phyloP scores from a whole-genome alignment of 202 grass and related monocot species.

The Brachypodium distachyon region DNA sequence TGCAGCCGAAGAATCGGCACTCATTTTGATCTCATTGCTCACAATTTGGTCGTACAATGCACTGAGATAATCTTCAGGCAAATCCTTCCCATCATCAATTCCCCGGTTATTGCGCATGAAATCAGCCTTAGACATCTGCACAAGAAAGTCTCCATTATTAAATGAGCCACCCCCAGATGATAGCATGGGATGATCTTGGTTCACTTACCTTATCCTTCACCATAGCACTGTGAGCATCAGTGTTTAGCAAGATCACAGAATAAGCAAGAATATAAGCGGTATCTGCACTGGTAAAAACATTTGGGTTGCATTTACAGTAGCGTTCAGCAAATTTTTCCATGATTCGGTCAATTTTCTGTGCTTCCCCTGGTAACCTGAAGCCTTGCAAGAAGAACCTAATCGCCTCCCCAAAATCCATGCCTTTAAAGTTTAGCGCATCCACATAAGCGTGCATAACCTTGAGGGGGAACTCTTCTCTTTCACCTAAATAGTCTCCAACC shows the following conservation, averaged over 20 bases:
- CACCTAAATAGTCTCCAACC: conserved; percentile 94
- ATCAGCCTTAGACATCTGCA: conserved; percentile 94
- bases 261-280: conserved; percentile 98
- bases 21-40: conserved; percentile 99
- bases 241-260: conserved; percentile 95
- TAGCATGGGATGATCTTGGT: not conserved
- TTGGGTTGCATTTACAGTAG: conserved; percentile 89
- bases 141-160: conserved; percentile 16
- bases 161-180: not conserved
- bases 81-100: conserved; percentile 93
- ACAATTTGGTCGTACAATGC: conserved; percentile 88
- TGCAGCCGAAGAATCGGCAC: conserved; percentile 51
- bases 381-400: conserved; percentile 92
- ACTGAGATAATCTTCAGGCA: conserved; percentile 82
- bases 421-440: conserved; percentile 72
- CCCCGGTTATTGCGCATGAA: conserved; percentile 94
- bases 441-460: conserved; percentile 99
- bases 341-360: conserved; percentile 98
- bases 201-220: conserved; percentile 85
- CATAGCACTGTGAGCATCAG: conserved; percentile 96
- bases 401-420: conserved; percentile 88
- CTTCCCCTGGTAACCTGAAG: conserved; percentile 94
- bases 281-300: conserved; percentile 94
- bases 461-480: conserved; percentile 84
- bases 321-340: conserved; percentile 99